Evolutionary conservation across 306 rosid genomes (phyloP), one percentile per base, ranked within the genome.

Genomic region (Prunus mume): DNA sequence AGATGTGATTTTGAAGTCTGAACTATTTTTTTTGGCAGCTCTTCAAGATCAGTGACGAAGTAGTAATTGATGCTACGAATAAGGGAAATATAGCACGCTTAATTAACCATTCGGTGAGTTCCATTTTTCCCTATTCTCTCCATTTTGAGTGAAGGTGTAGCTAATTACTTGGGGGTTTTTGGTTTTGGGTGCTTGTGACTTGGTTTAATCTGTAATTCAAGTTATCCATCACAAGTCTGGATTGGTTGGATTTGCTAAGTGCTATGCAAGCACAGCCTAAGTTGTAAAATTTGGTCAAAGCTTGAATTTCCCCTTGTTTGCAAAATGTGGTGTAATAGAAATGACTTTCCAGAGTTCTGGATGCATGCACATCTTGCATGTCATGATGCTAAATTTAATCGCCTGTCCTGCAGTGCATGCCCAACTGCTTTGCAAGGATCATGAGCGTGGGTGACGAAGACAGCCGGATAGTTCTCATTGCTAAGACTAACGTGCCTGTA

Each of bases 11-110:
- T 72, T 34, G 46, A 82, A 67, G 49, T 79, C 13, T 46, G 68
- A 47, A 46, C 74, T 49, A 71, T 79, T 76, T 68, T 69, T 61
- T 71, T 52, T 46, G 85, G 96, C 97, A 95, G 99, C 95, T 95
- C 52, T 95, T 95, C 96, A 95, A 95, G 91, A 87, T 95, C 86
- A 95, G 97, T 2, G 99, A 95, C 71, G 99, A 92, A 76, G 88
- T 87, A 67, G 99, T 95, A 57, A 83, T 95, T 27, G 99, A 95
- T 72, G 97, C 99, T 64, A 95, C 99, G 2, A 30, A 81, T 56
- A 82, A 65, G 73, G 99, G 99, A 69, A 92, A 95, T 75, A 89
- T 95, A 65, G 97, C 99, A 30, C 99, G 99, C 62, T 67, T 95
- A 62, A 95, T 95, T 46, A 95, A 95, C 84, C 99, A 95, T 81